Evolutionary conservation across 805 yeast species (phyloP).

Genomic region (Schizosaccharomyces cryophilus): DNA sequence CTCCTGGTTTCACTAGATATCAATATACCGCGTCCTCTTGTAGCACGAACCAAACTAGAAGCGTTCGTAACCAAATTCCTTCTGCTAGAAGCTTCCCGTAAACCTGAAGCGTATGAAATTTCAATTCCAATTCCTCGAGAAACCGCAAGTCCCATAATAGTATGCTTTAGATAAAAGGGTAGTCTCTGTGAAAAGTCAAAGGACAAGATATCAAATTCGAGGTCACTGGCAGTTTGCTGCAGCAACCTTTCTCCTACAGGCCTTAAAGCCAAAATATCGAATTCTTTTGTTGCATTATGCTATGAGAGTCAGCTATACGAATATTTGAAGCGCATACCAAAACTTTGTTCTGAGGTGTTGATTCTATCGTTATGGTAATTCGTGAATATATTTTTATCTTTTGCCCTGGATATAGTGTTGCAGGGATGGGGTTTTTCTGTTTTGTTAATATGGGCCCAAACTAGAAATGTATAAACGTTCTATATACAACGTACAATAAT

Average conservation of each 20-base stretch:
- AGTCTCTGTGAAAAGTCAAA: conserved; percentile 39
- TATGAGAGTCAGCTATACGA: not conserved
- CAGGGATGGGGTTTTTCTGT: conserved; percentile 18
- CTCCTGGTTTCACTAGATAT: conserved; percentile 49
- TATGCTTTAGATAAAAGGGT: conserved; percentile 61
- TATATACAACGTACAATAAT: not conserved
- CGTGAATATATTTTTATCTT: conserved; percentile 36
- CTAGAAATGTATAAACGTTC: not conserved
- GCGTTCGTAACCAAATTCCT: conserved; percentile 46
- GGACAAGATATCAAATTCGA: conserved; percentile 65
- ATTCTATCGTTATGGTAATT: conserved; percentile 51
- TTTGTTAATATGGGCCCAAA: no score
- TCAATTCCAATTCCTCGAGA: conserved; percentile 68
- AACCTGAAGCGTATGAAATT: conserved; percentile 35
- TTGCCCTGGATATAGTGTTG: conserved; percentile 15
- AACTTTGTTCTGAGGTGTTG: conserved; percentile 50
- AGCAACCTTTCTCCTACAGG: conserved; percentile 64
- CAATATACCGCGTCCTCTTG: conserved; percentile 57
- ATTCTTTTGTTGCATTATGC: conserved; percentile 15
- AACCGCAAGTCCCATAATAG: conserved; percentile 59
- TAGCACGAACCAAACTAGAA: conserved; percentile 51
- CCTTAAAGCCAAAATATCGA: conserved; percentile 60
- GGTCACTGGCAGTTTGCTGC: conserved; percentile 42
- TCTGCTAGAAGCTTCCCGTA: conserved; percentile 16
- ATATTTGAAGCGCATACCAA: conserved; percentile 14